These are phyloP conservation scores for Pythium dissotocum DNA, from an alignment of 352 stramenopile genomes.

Conservation along the genomic window DNA sequence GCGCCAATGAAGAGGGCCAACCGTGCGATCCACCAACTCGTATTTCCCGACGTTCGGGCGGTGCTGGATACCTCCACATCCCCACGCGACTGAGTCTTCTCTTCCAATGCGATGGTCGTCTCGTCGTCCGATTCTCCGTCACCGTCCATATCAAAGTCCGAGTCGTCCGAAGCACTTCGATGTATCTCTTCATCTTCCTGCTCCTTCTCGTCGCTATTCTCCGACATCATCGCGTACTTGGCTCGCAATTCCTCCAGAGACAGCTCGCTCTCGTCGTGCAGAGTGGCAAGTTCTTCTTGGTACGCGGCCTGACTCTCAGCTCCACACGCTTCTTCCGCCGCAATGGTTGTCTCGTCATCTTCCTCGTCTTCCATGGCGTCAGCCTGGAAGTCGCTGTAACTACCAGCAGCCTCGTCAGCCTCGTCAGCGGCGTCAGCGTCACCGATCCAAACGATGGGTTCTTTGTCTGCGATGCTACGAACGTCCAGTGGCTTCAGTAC, in stretches of 20 bases:
- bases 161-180: conserved; percentile 34
- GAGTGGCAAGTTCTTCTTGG: conserved; percentile 55
- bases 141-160: conserved; percentile 31
- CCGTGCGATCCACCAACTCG: too few species aligned
- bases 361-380: conserved; percentile 32
- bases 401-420: conserved; percentile 8
- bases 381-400: conserved; percentile 22
- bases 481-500: too few species aligned
- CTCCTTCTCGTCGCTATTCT: conserved; percentile 12
- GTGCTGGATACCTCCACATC: conserved; percentile 48
- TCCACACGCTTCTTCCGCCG: conserved; percentile 19
- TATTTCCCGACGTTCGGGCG: too few species aligned
- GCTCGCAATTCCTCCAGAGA: conserved; percentile 76
- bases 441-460: too few species aligned
- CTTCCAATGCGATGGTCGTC: conserved; percentile 86
- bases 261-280: conserved; percentile 81
- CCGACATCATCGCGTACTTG: conserved; percentile 52
- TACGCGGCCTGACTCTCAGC: conserved; percentile 9
- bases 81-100: conserved; percentile 38
- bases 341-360: conserved; percentile 53
- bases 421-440: too few species aligned
- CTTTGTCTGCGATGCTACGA: too few species aligned
- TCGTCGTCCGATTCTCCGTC: conserved; percentile 81
- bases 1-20: too few species aligned
- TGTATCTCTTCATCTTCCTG: conserved; percentile 24